A percentile compares a stretch with the other conserved stretches of the same genome.
phyloP scores from a whole-genome alignment of 805 yeast species.

The Komagataella phaffii region DNA sequence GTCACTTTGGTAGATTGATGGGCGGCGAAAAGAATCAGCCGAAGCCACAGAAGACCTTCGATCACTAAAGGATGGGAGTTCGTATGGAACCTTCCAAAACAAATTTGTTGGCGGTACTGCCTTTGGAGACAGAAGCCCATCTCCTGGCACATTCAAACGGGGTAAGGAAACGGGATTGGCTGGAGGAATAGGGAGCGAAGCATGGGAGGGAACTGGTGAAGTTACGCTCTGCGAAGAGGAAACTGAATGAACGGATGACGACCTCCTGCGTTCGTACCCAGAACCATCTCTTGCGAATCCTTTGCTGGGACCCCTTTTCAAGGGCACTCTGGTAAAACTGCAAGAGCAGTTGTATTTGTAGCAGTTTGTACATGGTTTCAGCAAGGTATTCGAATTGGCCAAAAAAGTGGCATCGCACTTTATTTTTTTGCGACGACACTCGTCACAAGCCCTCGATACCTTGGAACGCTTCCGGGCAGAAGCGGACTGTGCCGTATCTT shows the following conservation, averaged over 20 bases:
- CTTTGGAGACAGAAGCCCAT: neutral
- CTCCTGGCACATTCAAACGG: neutral
- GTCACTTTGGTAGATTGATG: slow-evolving; percentile 15
- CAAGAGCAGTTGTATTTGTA: slow-evolving; percentile 45
- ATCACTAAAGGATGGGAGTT: slow-evolving; percentile 29
- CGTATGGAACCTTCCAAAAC: slow-evolving; percentile 53
- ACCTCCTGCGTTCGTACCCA: neutral
- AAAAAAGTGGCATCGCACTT: slow-evolving; percentile 53
- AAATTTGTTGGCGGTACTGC: slow-evolving; percentile 9
- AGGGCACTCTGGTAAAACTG: slow-evolving; percentile 55
- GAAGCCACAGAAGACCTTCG: slow-evolving; percentile 37
- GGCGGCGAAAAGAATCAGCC: slow-evolving; percentile 28
- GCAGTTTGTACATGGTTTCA: slow-evolving; percentile 50
- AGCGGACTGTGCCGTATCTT: neutral
- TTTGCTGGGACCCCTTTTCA: slow-evolving; percentile 71
- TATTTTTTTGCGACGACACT: slow-evolving; percentile 62
- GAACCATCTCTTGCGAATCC: slow-evolving; percentile 38
- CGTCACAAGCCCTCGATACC: slow-evolving; percentile 73
- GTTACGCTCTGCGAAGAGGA: neutral
- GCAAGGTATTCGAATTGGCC: slow-evolving; percentile 28
- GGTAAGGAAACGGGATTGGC: neutral
- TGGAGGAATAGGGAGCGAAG: neutral
- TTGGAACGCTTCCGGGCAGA: slow-evolving; percentile 41
- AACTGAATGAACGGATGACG: neutral
- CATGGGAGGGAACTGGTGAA: neutral